These are phyloP conservation scores for Apophysomyces elegans DNA, from an alignment of 371 early-diverging fungal genomes.

Conservation along the genomic window DNA sequence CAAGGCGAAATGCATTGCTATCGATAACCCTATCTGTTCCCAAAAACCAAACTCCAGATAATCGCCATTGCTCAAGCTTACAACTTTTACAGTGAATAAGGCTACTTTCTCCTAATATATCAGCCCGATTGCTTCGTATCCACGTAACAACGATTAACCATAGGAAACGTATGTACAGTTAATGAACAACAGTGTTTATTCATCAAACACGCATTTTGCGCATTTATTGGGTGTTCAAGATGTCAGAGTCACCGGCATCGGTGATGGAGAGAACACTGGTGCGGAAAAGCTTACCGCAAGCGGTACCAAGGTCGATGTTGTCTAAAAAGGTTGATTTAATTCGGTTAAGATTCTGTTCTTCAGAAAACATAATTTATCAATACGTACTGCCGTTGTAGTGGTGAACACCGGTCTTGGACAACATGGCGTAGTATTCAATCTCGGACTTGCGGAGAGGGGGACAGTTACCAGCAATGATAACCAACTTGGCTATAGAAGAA, in stretches of 20 bases:
- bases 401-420: constrained; percentile 99
- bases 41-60: too few relatives aligned
- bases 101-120: too few relatives aligned
- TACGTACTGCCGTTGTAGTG: constrained; percentile 92
- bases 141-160: too few relatives aligned
- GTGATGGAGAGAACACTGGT: constrained; percentile 90
- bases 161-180: too few relatives aligned
- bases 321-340: constrained; percentile 36
- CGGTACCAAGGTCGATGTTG: constrained; percentile 99
- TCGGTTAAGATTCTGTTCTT: background rate
- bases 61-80: too few relatives aligned
- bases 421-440: constrained; percentile 99
- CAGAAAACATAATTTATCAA: background rate
- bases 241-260: constrained; percentile 95
- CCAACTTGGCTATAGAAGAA: constrained; percentile 83
- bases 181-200: background rate
- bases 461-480: constrained; percentile 98
- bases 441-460: constrained; percentile 99
- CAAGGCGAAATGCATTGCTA: too few relatives aligned
- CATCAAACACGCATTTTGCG: background rate
- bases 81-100: too few relatives aligned
- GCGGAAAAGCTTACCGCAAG: constrained; percentile 99
- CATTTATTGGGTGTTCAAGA: constrained; percentile 52
- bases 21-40: too few relatives aligned
- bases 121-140: too few relatives aligned